A percentile compares a stretch with the other conserved stretches of the same genome.
Conservation (phyloP, 1,284 basidiomycete genomes). For the Ustilago bromivora region DNA sequence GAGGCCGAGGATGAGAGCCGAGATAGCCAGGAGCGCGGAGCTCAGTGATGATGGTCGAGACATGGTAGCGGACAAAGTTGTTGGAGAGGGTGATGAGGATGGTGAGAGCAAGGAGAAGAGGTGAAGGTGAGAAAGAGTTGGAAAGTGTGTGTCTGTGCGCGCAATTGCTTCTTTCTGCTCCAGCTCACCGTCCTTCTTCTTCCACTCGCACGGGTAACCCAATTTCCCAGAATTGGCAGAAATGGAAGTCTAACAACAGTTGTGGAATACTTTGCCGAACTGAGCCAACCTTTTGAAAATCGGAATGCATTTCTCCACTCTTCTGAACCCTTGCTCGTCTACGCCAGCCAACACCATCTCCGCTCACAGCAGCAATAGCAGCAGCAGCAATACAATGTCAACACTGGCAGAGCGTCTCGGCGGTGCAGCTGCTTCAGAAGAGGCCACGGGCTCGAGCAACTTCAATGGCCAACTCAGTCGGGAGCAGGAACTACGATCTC, state of each 20-base stretch:
- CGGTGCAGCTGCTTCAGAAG: constrained; percentile 8
- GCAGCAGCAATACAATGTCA: constrained; percentile 23
- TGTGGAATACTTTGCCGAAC: constrained; percentile 9
- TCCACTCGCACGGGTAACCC: constrained; percentile 36
- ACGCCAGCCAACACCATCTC: neutral
- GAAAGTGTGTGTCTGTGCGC: constrained; percentile 33
- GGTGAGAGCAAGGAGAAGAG: neutral
- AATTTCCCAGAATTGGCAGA: neutral
- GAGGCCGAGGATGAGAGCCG: constrained; percentile 16
- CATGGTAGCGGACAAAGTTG: neutral
- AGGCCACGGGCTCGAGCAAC: neutral
- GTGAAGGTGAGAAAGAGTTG: neutral
- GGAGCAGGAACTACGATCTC: constrained; percentile 38
- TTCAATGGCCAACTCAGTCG: constrained; percentile 9
- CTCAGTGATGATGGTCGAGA: constrained; percentile 1
- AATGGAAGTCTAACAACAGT: neutral
- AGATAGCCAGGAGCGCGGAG: constrained; percentile 3
- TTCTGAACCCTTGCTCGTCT: neutral
- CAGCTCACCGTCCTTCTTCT: constrained; percentile 36
- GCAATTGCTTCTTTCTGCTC: constrained; percentile 11
- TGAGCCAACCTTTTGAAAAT: constrained; percentile 14
- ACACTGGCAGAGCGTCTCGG: constrained; percentile 31
- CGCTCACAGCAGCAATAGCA: constrained; percentile 7
- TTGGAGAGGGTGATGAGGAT: constrained; percentile 4
- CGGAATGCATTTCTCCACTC: constrained; percentile 16